Conservation (phyloP, 2,329 filamentous ascomycete genomes). For the Aspergillaceae sp. region DNA sequence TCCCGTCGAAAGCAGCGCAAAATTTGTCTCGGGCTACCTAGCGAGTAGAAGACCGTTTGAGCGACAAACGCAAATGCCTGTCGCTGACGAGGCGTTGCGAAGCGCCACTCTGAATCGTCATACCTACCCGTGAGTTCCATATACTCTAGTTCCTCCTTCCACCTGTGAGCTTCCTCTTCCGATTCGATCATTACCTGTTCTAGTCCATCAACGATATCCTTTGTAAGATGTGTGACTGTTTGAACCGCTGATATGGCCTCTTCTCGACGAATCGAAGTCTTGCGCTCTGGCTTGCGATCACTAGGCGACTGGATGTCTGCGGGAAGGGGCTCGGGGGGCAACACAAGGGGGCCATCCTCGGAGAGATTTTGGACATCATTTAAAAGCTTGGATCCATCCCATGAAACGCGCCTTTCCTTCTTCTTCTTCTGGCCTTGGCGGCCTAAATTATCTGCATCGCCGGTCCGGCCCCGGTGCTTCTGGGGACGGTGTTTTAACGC, state of each 20-base stretch:
- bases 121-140: conserved; percentile 29
- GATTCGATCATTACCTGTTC: conserved; percentile 28
- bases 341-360: conserved; percentile 4
- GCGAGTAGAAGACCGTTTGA: conserved; percentile 38
- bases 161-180: conserved; percentile 29
- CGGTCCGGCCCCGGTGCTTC: conserved; percentile 27
- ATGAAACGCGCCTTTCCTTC: conserved; percentile 28
- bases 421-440: conserved; percentile 15
- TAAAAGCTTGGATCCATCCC: conserved; percentile 31
- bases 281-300: conserved; percentile 11
- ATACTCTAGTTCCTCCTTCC: conserved; percentile 30
- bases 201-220: conserved; percentile 30
- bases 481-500: conserved; percentile 33
- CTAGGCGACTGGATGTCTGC: conserved; percentile 12
- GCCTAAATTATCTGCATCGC: conserved; percentile 12
- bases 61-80: conserved; percentile 33
- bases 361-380: conserved; percentile 17
- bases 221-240: conserved; percentile 27
- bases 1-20: conserved; percentile 31
- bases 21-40: conserved; percentile 34
- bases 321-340: conserved; percentile 7
- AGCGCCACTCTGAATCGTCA: conserved; percentile 30
- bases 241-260: conserved; percentile 17
- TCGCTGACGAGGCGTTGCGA: conserved; percentile 30
- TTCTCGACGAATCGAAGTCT: conserved; percentile 4